phyloP scores from a whole-genome alignment of 2,329 filamentous ascomycete species.

The Grosmannia serpens region DNA sequence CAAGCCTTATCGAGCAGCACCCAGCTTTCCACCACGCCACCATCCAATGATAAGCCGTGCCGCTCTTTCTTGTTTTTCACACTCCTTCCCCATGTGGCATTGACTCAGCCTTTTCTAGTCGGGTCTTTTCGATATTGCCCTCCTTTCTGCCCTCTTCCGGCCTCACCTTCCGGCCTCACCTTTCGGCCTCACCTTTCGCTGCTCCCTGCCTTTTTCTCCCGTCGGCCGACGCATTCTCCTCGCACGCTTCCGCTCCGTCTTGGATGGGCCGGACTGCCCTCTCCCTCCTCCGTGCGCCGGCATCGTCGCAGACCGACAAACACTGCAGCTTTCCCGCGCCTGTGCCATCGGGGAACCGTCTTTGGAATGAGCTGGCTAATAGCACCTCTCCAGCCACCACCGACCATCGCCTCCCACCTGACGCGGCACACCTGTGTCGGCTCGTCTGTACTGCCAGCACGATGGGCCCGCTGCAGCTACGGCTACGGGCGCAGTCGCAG shows the following conservation, averaged over 20 bases:
- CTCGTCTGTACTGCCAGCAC: not conserved
- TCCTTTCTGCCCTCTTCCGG: not conserved
- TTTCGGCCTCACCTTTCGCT: not conserved
- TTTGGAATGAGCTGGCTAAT: slow-evolving; percentile 2
- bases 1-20: not conserved
- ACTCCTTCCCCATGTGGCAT: not conserved
- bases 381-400: not conserved
- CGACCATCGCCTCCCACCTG: not conserved
- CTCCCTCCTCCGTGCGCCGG: not conserved
- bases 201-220: not conserved
- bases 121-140: not conserved
- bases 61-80: not conserved
- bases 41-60: not conserved
- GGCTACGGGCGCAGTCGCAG: not conserved
- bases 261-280: not conserved
- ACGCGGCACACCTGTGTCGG: not conserved
- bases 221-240: not conserved
- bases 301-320: not conserved
- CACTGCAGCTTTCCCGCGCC: not conserved
- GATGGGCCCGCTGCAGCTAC: not conserved
- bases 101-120: not conserved
- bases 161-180: not conserved
- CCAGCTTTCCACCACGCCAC: not conserved
- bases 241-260: not conserved
- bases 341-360: not conserved